Base-by-base conservation (phyloP, 805 yeast genomes). In the Spathaspora boniae region DNA sequence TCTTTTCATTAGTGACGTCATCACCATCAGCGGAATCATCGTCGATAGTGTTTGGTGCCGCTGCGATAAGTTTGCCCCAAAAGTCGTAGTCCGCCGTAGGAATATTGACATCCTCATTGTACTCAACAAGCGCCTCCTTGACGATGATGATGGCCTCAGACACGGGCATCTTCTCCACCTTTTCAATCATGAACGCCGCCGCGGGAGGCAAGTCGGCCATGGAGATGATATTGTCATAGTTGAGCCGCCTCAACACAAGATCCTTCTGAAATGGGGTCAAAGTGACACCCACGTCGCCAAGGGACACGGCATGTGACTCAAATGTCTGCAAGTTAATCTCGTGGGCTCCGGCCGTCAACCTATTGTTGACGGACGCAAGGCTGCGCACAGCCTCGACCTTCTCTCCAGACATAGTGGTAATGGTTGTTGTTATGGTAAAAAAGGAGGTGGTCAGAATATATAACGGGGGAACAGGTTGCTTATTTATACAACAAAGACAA, bases 91-190 rank as follows among this genome's bases (percentile, higher is more conserved):
- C 68, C 6, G 41, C 43, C 3, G 50, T 31, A 3, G 65, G 62
- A 37, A 60, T 52, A 39, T 65, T 65, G 28, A 56, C 56, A 37
- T 65, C 70, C 9, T 44, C 56, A 1, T 44, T 38, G 32, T 59
- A 63, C 2, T 53, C 58, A 2, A 36, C 53, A 20, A 61, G 27
- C 3, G 58, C 48, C 9, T 48, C 53, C 26, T 55, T 48, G 31
- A 63, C 51, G 24, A 61, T 54, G 9, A 37, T 38, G 5, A 62
- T 25, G 2, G 65, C 53, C 8, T 53, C 54, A 3, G 36, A 44
- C 4, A 41, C 28, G 2, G 42, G 26, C n/a, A 59, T 20, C 6
- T 32, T 27, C 29, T 53, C 58, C 20, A 62, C 52, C 36, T 59
- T 56, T 35, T 58, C 50, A 20, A 60, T 40, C 56, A 62, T 55